Evolutionary conservation across 495 filamentous ascomycete species (phyloP).

Genomic region (Oidiodendron maius): DNA sequence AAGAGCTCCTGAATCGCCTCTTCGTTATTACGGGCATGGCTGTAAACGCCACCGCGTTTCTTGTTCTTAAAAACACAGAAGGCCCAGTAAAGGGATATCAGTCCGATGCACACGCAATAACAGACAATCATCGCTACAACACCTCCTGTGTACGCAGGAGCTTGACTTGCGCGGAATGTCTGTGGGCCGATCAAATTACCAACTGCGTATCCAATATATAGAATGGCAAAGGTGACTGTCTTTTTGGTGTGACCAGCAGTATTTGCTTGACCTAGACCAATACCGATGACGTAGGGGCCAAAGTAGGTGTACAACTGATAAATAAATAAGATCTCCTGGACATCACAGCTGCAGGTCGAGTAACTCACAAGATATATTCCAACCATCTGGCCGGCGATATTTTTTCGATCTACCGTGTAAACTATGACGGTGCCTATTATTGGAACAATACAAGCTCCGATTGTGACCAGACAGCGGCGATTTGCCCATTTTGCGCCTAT

Average conservation of each 20-base stretch:
- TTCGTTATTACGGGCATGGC: too few relatives aligned
- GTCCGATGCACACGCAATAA: constrained; percentile 7
- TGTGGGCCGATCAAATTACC: constrained; percentile 13
- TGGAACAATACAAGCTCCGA: too few relatives aligned
- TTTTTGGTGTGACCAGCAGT: constrained; percentile 13
- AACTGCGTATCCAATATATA: constrained; percentile 1
- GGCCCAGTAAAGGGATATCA: constrained; percentile 19
- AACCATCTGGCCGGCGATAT: constrained; percentile 36
- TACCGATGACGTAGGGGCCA: constrained; percentile 36
- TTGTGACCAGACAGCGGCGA: too few relatives aligned
- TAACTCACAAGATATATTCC: constrained; percentile 67
- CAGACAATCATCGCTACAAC: constrained; percentile 56
- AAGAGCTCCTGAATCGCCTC: too few relatives aligned
- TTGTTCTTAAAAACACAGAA: constrained; percentile 1
- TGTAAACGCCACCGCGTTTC: too few relatives aligned
- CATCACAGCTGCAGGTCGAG: too few relatives aligned
- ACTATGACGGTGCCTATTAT: too few relatives aligned
- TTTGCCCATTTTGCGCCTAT: too few relatives aligned
- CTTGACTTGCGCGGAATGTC: constrained; percentile 4
- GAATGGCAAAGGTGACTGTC: neutral
- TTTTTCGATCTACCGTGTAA: too few relatives aligned
- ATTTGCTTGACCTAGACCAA: constrained; percentile 7
- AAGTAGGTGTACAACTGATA: constrained; percentile 40
- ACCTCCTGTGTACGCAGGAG: constrained; percentile 50
- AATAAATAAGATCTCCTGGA: too few relatives aligned